Conservation (phyloP, 1,284 basidiomycete genomes). For the Vanrija humicola region DNA sequence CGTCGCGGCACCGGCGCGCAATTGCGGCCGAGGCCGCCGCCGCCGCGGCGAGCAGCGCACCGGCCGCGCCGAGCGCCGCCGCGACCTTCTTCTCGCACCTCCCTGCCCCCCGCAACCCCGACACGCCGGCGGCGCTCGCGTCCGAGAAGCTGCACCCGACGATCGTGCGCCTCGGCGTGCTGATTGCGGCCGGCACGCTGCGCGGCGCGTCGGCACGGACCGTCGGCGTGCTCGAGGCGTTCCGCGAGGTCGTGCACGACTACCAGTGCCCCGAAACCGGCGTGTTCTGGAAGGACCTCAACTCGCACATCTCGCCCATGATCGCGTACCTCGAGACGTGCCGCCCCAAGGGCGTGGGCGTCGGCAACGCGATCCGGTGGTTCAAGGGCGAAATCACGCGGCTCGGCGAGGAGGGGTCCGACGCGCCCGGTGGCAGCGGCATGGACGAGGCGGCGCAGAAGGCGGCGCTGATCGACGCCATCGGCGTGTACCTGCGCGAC, state of each 20-base stretch:
- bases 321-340: conserved; percentile 49
- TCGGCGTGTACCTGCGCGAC: conserved; percentile 91
- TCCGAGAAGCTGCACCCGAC: conserved; percentile 42
- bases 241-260: conserved; percentile 50
- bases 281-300: conserved; percentile 47
- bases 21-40: conserved; percentile 7
- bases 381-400: conserved; percentile 94
- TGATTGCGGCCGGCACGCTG: conserved; percentile 41
- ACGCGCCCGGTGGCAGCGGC: conserved; percentile 66
- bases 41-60: conserved; percentile 11
- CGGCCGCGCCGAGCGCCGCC: conserved; percentile 14
- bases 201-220: conserved; percentile 51
- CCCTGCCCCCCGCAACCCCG: conserved; percentile 50
- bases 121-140: conserved; percentile 30
- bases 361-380: conserved; percentile 56
- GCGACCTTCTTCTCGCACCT: conserved; percentile 60
- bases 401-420: conserved; percentile 69
- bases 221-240: conserved; percentile 51
- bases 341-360: conserved; percentile 48
- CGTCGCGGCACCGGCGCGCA: conserved; percentile 14
- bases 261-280: conserved; percentile 44
- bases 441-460: conserved; percentile 91
- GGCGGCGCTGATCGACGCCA: conserved; percentile 72
- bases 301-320: conserved; percentile 47
- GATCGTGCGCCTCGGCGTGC: conserved; percentile 43